These are phyloP conservation scores for Penicillium sp. DNA, from an alignment of 2,329 filamentous ascomycete genomes.

Conservation along the genomic window DNA sequence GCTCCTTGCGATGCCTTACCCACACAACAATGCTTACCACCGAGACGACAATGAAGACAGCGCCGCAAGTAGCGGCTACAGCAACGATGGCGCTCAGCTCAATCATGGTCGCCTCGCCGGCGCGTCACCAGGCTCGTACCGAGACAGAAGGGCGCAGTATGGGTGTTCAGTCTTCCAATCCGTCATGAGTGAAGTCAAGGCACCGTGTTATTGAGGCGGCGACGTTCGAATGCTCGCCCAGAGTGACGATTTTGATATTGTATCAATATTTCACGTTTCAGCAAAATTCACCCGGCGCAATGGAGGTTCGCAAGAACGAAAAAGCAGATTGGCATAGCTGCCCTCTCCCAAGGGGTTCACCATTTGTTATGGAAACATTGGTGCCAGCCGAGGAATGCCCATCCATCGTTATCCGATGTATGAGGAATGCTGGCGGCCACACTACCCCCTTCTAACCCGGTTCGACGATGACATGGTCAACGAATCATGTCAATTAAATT, in stretches of 20 bases:
- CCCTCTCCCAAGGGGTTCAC: slow-evolving; percentile 11
- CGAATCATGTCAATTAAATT: not conserved
- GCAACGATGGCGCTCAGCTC: slow-evolving; percentile 36
- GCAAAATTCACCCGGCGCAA: slow-evolving; percentile 2
- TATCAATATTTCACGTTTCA: not conserved
- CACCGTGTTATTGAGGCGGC: not conserved
- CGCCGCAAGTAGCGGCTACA: slow-evolving; percentile 37
- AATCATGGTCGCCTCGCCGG: slow-evolving; percentile 31
- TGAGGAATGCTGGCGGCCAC: slow-evolving; percentile 34
- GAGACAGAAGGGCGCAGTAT: not conserved
- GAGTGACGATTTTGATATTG: not conserved
- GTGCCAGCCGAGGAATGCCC: slow-evolving; percentile 32
- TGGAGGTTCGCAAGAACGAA: slow-evolving; percentile 3
- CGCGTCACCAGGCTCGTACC: not conserved
- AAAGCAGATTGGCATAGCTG: slow-evolving; percentile 11
- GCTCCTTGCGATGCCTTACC: slow-evolving; percentile 38
- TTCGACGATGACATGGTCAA: not conserved
- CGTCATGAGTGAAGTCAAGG: slow-evolving; percentile 12
- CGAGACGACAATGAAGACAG: slow-evolving; percentile 35
- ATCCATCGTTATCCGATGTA: slow-evolving; percentile 27
- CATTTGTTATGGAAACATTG: slow-evolving; percentile 36
- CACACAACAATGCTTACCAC: slow-evolving; percentile 37
- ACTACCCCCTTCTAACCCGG: slow-evolving; percentile 12
- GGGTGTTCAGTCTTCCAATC: not conserved
- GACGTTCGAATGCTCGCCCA: not conserved